These are phyloP conservation scores for Saprolegnia parasitica DNA, from an alignment of 352 stramenopile genomes.

Conservation along the genomic window DNA sequence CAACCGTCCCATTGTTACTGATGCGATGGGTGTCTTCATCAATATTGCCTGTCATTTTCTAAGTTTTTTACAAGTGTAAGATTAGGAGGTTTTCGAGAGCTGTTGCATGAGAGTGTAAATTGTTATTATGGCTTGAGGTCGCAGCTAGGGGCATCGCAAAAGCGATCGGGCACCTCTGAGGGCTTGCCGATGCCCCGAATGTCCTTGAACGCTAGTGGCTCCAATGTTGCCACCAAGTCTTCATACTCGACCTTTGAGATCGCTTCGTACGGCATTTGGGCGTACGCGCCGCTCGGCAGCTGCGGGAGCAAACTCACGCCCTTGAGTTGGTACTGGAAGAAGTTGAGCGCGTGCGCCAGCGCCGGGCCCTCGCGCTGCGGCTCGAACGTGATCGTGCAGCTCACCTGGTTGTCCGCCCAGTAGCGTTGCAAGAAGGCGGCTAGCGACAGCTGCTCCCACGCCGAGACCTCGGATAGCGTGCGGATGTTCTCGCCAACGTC, in stretches of 20 bases:
- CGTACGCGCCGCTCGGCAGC: constrained; percentile 73
- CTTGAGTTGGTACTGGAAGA: constrained; percentile 94
- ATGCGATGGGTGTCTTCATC: no score
- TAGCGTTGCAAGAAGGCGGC: constrained; percentile 90
- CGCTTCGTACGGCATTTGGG: constrained; percentile 90
- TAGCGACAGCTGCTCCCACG: constrained; percentile 91
- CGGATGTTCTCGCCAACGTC: constrained; percentile 83
- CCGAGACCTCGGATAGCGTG: constrained; percentile 76
- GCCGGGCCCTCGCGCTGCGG: constrained; percentile 72
- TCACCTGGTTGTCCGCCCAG: constrained; percentile 94
- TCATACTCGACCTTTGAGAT: constrained; percentile 71
- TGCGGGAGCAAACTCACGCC: constrained; percentile 86
- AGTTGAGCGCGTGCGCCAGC: constrained; percentile 80
- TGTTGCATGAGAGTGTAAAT: not conserved
- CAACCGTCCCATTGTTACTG: no score
- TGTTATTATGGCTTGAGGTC: not conserved
- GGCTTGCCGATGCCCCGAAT: not conserved
- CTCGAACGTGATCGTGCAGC: constrained; percentile 92
- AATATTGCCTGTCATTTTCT: no score
- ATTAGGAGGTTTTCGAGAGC: no score
- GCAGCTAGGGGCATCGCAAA: constrained; percentile 24
- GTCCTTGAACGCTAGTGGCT: constrained; percentile 38
- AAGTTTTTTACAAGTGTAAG: no score
- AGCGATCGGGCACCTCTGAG: constrained; percentile 23
- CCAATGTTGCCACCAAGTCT: constrained; percentile 40